Evolutionary conservation across 2,329 filamentous ascomycete species (phyloP), one percentile per base, ranked within the genome.

Genomic region (Botryotinia globosa): DNA sequence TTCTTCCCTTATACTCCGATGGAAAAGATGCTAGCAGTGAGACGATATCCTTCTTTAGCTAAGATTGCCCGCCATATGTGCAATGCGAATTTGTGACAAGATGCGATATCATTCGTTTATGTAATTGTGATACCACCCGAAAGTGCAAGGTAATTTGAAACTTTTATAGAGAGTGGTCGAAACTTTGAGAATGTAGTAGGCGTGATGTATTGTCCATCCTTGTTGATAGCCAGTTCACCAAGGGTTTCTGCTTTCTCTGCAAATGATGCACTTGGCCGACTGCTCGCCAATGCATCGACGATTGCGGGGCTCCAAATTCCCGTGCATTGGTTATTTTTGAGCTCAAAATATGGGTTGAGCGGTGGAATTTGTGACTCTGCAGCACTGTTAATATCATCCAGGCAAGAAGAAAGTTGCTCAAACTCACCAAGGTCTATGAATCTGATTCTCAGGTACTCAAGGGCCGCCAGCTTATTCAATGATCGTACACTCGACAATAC

Each of bases 301-400:
- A 94, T 93, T 12, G 83, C 80, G 14, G 91, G 87, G 79, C 89
- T 93, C 92, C 91, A 94, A 2, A 94, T 86, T 8, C 92, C 92
- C 1, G 88, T 89, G 77, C 89, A 91, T 77, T 84, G 82, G 54
- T 87, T 87, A 64, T 89, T 84, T 48, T 85, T 83, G 59, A 93
- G 82, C 72, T 91, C 83, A 79, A 93, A 94, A 78, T 90, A 93
- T 0, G 92, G 92, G 77, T 94, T 93, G 7, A 93, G 82, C 1
- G 90, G 87, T 5, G 91, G 91, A 22, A 91, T 85, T 4, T 90
- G 88, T 3, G 91, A 92, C 79, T 94, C 91, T 90, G 44, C n/a
- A 54, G 14, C 14, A 54, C 22, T 29, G 32, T 63, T 73, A 63
- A 65, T 78, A 62, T 56, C 37, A 16, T 16, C 4, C 20, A 58